Conservation (phyloP, 2,329 filamentous ascomycete genomes). For the Penicillium polonicum region DNA sequence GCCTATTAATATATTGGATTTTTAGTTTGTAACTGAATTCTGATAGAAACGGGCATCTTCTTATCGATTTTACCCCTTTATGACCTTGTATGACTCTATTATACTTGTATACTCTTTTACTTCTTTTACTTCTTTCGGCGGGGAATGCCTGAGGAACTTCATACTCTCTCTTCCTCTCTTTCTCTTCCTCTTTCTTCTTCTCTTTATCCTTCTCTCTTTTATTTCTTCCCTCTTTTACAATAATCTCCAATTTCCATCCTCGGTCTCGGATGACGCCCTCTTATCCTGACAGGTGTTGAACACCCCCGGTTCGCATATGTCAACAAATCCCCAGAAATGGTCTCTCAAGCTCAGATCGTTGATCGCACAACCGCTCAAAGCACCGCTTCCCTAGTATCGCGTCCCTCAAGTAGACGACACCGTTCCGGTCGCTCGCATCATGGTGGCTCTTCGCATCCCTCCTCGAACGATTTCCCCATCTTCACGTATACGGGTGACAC, state of each 20-base stretch:
- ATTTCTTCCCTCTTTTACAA: background rate
- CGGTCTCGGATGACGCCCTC: constrained; percentile 12
- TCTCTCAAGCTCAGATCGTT: constrained; percentile 47
- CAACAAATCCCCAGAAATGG: constrained; percentile 27
- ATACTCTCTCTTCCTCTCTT: background rate
- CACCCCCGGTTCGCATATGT: constrained; percentile 6
- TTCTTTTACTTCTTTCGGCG: background rate
- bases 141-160: background rate
- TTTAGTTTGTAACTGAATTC: background rate
- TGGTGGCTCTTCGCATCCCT: constrained; percentile 65
- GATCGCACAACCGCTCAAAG: constrained; percentile 59
- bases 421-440: constrained; percentile 80
- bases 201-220: background rate
- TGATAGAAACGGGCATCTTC: background rate
- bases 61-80: background rate
- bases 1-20: background rate
- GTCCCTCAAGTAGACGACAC: constrained; percentile 63
- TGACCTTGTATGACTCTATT: background rate
- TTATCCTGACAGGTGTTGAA: constrained; percentile 16
- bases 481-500: constrained; percentile 91
- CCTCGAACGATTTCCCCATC: constrained; percentile 88
- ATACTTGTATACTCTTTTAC: background rate
- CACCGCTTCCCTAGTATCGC: constrained; percentile 62
- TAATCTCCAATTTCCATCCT: background rate
- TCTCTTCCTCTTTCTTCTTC: background rate